Evolutionary conservation across 139 green algal genomes (phyloP).

Genomic region (Prasinococcaceae sp.): DNA sequence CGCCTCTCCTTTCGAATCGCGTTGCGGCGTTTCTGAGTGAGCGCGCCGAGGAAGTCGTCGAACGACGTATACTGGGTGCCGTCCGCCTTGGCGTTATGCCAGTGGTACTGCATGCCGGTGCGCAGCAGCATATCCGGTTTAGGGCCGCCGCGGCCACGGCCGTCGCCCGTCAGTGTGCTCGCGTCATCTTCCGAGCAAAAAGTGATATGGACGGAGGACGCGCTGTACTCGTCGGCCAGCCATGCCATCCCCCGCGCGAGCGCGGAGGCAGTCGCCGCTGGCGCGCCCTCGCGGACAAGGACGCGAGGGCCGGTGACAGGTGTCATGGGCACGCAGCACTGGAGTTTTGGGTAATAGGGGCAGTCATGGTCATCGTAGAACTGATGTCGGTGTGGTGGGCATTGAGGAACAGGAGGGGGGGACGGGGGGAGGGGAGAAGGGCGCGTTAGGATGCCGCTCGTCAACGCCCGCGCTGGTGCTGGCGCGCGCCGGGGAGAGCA

Average conservation of each 20-base stretch:
- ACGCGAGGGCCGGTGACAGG: conserved; percentile 56
- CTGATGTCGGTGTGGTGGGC: neutral
- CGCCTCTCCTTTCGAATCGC: conserved; percentile 68
- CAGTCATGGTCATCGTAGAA: conserved; percentile 13
- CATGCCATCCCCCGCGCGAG: neutral
- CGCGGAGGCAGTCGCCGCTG: conserved; percentile 12
- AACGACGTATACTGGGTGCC: conserved; percentile 39
- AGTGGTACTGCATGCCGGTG: conserved; percentile 41
- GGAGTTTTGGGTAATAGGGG: conserved; percentile 82
- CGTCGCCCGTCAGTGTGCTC: conserved; percentile 32
- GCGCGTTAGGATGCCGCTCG: neutral
- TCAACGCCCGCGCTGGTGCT: too few species aligned
- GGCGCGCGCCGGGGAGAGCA: too few species aligned
- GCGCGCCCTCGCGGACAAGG: conserved; percentile 22
- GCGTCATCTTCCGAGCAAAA: conserved; percentile 61
- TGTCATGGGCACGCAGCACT: conserved; percentile 78
- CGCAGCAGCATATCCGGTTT: conserved; percentile 53
- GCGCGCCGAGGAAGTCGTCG: conserved; percentile 60
- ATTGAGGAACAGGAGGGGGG: neutral
- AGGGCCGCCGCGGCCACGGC: too few species aligned
- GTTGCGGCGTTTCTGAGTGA: conserved; percentile 77
- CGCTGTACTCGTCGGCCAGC: conserved; percentile 14
- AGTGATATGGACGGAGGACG: conserved; percentile 65
- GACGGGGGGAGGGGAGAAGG: neutral
- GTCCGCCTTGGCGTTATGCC: conserved; percentile 24